Conservation (phyloP, 1,284 basidiomycete genomes). For the Moniliella sp. region DNA sequence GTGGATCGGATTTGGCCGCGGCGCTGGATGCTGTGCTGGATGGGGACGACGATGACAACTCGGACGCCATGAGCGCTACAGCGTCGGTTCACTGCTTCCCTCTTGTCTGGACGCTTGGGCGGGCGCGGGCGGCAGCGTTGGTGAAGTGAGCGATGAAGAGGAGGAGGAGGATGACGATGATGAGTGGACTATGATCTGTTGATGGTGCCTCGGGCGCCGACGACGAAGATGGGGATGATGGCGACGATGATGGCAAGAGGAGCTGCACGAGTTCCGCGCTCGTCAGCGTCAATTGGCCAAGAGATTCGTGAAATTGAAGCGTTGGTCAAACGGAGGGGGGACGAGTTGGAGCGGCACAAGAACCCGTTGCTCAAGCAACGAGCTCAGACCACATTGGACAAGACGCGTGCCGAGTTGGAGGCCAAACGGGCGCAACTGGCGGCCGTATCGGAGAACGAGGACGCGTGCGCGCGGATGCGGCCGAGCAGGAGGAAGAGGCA, state of each 20-base stretch:
- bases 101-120: too few relatives aligned
- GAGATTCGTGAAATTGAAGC: slow-evolving; percentile 30
- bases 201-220: slow-evolving; percentile 45
- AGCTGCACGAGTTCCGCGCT: slow-evolving; percentile 18
- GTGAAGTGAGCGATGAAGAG: too few relatives aligned
- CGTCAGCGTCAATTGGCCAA: slow-evolving; percentile 29
- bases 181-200: too few relatives aligned
- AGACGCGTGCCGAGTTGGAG: slow-evolving; percentile 22
- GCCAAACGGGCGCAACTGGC: slow-evolving; percentile 24
- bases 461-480: too few relatives aligned
- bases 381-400: slow-evolving; percentile 23
- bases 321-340: slow-evolving; percentile 22
- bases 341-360: slow-evolving; percentile 23
- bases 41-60: slow-evolving; percentile 1
- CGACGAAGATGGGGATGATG: slow-evolving; percentile 52
- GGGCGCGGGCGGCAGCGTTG: too few relatives aligned
- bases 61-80: too few relatives aligned
- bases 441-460: slow-evolving; percentile 21
- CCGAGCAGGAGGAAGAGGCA: too few relatives aligned
- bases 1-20: slow-evolving; percentile 36
- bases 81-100: too few relatives aligned
- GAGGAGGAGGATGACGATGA: too few relatives aligned
- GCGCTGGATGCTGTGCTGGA: slow-evolving; percentile 36
- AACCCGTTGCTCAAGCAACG: slow-evolving; percentile 30
- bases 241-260: slow-evolving; percentile 35